Evolutionary conservation across 805 yeast genomes (phyloP).

Genomic region (Kodamaea leandrae): DNA sequence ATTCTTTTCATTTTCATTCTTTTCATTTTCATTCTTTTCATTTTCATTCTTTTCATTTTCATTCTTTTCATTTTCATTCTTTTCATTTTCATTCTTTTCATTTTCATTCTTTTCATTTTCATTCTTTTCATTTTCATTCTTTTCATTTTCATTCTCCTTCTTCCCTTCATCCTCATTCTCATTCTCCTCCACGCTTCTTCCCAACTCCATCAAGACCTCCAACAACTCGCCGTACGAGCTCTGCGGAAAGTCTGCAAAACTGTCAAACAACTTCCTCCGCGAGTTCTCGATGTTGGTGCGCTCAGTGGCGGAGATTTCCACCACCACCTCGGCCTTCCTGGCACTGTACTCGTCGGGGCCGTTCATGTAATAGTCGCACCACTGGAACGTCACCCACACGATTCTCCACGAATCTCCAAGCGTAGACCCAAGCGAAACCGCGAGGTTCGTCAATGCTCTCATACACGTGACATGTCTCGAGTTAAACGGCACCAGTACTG

Average conservation of each 20-base stretch:
- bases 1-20: neutral
- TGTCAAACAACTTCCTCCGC: slow-evolving; percentile 58
- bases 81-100: neutral
- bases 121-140: neutral
- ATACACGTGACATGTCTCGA: slow-evolving; percentile 72
- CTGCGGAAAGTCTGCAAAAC: slow-evolving; percentile 54
- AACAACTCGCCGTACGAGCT: slow-evolving; percentile 50
- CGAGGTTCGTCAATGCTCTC: slow-evolving; percentile 74
- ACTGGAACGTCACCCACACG: slow-evolving; percentile 62
- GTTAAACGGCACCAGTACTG: slow-evolving; percentile 46
- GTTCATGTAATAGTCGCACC: slow-evolving; percentile 70
- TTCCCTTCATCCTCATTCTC: slow-evolving; percentile 1
- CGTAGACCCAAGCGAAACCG: slow-evolving; percentile 77
- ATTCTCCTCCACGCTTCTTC: slow-evolving; percentile 28
- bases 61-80: neutral
- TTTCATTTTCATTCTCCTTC: slow-evolving; percentile 1
- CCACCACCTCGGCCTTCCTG: slow-evolving; percentile 21
- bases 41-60: neutral
- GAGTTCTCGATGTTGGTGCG: slow-evolving; percentile 52
- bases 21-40: slow-evolving; percentile 1
- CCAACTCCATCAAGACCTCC: slow-evolving; percentile 43
- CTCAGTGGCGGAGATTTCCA: slow-evolving; percentile 46
- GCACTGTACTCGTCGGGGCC: slow-evolving; percentile 46
- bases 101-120: slow-evolving; percentile 19
- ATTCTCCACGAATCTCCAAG: slow-evolving; percentile 66